Evolutionary conservation across 257 asterid species (phyloP), one percentile per base, ranked within the genome.

Genomic region (Fraxinus anomala): DNA sequence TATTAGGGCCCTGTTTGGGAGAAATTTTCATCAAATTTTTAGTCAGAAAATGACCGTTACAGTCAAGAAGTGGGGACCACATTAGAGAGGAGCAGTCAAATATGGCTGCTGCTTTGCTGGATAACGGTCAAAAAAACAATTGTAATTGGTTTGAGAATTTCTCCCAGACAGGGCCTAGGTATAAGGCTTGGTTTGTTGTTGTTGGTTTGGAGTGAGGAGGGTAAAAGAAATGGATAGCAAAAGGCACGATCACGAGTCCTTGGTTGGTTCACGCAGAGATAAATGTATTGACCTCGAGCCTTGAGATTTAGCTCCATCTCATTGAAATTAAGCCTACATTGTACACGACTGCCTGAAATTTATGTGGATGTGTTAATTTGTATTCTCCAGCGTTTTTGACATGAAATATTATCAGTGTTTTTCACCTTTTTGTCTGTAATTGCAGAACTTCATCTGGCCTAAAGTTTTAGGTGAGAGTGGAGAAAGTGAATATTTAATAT

Each of bases 271-370:
- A 56, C 5, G 13, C 28, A 14, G 26, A 28, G 14, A 61, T 42
- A 26, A 42, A 49, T 51, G 34, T 69, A 77, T 21, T 23, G 31
- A 54, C 61, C n/a, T 21, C 33, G 42, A 37, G 28, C 28, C 28
- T n/a, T 8, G 17, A 24, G 67, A 44, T 26, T 70, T 70, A 61
- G 39, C 47, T 78, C 37, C 51, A 47, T 67, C 75, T 74, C 19
- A 3, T 67, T 73, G 70, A 73, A 67, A 67, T 34, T 33, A 49
- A 5, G 34, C 47, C 12, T 21, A 31, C 1, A 24, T 44, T 44
- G 17, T 61, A 31, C 78, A 8, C 39, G 0, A 56, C 13, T n/a
- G 28, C 30, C 61, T 26, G 36, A 49, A 56, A 56, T 56, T 19
- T 56, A 21, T n/a, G 21, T 19, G 3, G 67, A 26, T 54, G 13